Percentiles rank a stretch among this genome's conserved stretches.
Conservation (phyloP, 768 basidiomycete genomes). For the Hericium erinaceus region DNA sequence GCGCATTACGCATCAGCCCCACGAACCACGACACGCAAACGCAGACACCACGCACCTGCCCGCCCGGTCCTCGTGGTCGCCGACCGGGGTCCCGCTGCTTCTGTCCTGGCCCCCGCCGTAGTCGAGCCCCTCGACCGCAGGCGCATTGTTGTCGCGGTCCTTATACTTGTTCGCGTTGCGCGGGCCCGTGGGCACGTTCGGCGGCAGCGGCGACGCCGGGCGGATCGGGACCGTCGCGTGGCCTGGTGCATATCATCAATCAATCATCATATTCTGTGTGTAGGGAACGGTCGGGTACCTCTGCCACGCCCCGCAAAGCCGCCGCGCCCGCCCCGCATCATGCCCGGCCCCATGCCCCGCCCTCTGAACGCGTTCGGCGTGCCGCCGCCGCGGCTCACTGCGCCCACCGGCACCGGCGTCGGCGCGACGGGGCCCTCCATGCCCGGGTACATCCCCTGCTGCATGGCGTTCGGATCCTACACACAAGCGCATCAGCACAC, state of each 20-base stretch:
- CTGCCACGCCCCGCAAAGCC: conserved; percentile 33
- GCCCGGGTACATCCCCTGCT: conserved; percentile 58
- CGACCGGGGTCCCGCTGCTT: conserved; percentile 15
- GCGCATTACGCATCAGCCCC: background rate
- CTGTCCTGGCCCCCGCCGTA: conserved; percentile 39
- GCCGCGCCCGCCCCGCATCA: conserved; percentile 33
- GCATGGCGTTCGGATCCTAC: conserved; percentile 33
- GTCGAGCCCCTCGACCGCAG: conserved; percentile 83
- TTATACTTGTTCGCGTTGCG: conserved; percentile 87
- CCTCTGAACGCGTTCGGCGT: conserved; percentile 36
- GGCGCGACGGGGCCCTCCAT: conserved; percentile 49
- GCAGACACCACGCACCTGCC: conserved; percentile 7
- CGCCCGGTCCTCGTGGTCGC: conserved; percentile 7
- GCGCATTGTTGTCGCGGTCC: conserved; percentile 77
- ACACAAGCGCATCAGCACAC: background rate
- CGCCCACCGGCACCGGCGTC: conserved; percentile 29
- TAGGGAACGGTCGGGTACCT: conserved; percentile 15
- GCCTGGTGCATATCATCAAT: background rate
- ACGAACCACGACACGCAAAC: background rate
- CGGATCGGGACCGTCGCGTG: conserved; percentile 49
- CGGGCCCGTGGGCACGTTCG: conserved; percentile 81
- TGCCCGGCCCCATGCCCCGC: conserved; percentile 21
- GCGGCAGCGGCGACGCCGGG: conserved; percentile 78
- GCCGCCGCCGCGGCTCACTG: conserved; percentile 18
- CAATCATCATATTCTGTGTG: background rate